phyloP scores from a whole-genome alignment of 768 basidiomycete species.

The Tulasnella sp. region DNA sequence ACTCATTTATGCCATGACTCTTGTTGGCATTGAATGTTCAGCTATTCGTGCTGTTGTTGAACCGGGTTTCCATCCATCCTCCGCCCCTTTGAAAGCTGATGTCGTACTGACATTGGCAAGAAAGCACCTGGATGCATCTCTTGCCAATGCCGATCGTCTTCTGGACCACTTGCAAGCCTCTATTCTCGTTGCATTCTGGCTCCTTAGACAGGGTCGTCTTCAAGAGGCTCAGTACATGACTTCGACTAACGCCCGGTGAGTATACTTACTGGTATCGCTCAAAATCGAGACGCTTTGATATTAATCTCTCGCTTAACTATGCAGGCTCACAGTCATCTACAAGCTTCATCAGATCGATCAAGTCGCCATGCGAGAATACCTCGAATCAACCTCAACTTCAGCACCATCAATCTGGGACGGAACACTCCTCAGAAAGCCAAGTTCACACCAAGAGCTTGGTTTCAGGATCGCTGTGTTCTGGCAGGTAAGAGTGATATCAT shows the following conservation, averaged over 20 bases:
- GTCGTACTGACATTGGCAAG: not conserved
- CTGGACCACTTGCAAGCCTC: slow-evolving; percentile 12
- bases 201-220: slow-evolving; percentile 5
- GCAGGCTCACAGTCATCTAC: slow-evolving; percentile 2
- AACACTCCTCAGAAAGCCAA: not conserved
- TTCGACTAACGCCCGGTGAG: not conserved
- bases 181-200: slow-evolving; percentile 5
- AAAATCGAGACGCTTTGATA: not conserved
- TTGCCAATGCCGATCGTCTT: slow-evolving; percentile 11
- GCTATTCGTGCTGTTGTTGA: not conserved
- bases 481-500: not conserved
- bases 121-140: not conserved
- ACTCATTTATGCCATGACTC: not conserved
- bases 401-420: slow-evolving; percentile 1
- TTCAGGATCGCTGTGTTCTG: slow-evolving; percentile 1
- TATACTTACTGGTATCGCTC: not conserved
- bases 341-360: slow-evolving; percentile 3
- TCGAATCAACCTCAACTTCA: not conserved
- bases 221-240: slow-evolving; percentile 9
- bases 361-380: not conserved
- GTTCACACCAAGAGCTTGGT: not conserved
- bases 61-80: not conserved
- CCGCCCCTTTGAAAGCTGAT: slow-evolving; percentile 1
- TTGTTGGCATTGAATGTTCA: not conserved
- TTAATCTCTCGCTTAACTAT: not conserved